Percentiles rank a stretch among this genome's conserved stretches.
These are phyloP conservation scores for Diaporthe sp. DNA, from an alignment of 2,329 filamentous ascomycete species.

Conservation along the genomic window DNA sequence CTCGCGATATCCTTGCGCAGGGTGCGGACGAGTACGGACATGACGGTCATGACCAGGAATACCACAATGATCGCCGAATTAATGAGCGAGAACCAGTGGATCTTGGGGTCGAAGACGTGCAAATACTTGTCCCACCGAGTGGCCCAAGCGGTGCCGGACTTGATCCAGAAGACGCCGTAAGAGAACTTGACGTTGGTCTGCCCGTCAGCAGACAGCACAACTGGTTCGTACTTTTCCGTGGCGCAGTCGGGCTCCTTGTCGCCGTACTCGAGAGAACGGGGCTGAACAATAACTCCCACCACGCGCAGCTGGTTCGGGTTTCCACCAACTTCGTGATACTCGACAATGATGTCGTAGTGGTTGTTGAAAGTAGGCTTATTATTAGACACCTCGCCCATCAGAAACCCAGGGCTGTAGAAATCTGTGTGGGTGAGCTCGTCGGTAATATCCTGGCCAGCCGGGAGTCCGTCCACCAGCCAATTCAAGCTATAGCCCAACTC, in stretches of 20 bases:
- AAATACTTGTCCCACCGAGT: slow-evolving; percentile 99
- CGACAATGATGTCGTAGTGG: slow-evolving; percentile 93
- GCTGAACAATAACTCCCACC: slow-evolving; percentile 91
- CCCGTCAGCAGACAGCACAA: slow-evolving; percentile 74
- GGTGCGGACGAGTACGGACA: slow-evolving; percentile 90
- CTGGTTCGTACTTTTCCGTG: slow-evolving; percentile 61
- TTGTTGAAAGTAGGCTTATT: slow-evolving; percentile 82
- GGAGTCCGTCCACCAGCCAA: slow-evolving; percentile 95
- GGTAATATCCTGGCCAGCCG: slow-evolving; percentile 85
- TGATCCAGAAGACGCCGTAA: slow-evolving; percentile 92
- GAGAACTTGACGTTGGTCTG: slow-evolving; percentile 83
- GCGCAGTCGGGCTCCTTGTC: slow-evolving; percentile 74
- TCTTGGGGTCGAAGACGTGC: slow-evolving; percentile 96
- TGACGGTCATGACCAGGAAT: slow-evolving; percentile 90
- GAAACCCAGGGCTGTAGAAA: slow-evolving; percentile 94
- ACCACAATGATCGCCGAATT: slow-evolving; percentile 96
- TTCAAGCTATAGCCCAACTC: slow-evolving; percentile 91
- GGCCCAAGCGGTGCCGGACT: slow-evolving; percentile 89
- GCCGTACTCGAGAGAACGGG: slow-evolving; percentile 77
- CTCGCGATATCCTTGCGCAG: slow-evolving; percentile 95
- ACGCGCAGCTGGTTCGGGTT: slow-evolving; percentile 82
- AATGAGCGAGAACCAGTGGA: slow-evolving; percentile 98
- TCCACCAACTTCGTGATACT: slow-evolving; percentile 86
- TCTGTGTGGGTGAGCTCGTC: slow-evolving; percentile 82
- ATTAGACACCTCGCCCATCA: slow-evolving; percentile 74